Evolutionary conservation across 345 rosid species (phyloP).

Genomic region (Acer negundo): DNA sequence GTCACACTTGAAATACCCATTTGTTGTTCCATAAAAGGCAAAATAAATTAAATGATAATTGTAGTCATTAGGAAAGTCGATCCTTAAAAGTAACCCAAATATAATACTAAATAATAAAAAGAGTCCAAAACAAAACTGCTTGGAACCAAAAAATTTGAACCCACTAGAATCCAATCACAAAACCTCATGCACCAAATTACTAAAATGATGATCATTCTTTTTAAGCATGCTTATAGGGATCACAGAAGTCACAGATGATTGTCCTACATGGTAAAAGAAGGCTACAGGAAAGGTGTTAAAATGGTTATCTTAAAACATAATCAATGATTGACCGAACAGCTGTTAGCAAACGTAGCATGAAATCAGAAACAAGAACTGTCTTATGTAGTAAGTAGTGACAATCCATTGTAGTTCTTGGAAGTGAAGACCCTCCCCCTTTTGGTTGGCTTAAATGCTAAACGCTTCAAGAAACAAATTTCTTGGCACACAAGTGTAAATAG

Average conservation of each 20-base stretch:
- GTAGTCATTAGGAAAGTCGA: background rate
- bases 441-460: background rate
- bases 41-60: background rate
- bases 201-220: background rate
- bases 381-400: background rate
- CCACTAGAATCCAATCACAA: background rate
- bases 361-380: background rate
- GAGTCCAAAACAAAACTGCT: background rate
- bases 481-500: background rate
- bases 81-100: background rate
- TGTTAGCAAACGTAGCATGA: background rate
- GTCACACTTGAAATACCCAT: background rate
- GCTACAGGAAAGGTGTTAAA: background rate
- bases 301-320: background rate
- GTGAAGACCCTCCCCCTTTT: background rate
- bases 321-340: background rate
- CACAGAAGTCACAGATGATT: background rate
- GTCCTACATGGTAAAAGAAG: background rate
- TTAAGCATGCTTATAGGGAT: background rate
- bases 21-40: slow-evolving; percentile 4
- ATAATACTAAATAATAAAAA: background rate
- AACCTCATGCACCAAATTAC: background rate
- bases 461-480: background rate
- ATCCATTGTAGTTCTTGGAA: background rate
- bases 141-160: background rate